Conservation (phyloP, 495 filamentous ascomycete genomes). For the Amorphotheca resinae region DNA sequence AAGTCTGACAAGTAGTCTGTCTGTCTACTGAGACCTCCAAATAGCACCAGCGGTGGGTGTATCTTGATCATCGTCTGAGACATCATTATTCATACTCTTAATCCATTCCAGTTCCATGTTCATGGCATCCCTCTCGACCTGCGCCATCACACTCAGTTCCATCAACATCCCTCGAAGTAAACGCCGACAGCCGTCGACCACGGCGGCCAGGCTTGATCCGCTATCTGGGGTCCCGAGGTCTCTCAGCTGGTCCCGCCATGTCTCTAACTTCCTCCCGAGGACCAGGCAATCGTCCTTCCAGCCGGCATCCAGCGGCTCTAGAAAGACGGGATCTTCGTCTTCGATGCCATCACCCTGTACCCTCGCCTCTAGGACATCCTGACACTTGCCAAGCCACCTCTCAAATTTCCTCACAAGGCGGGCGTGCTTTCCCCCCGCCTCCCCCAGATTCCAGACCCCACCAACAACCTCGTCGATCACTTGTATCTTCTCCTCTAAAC, state of each 20-base stretch:
- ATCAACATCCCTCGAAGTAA: conserved; percentile 35
- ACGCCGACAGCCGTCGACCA: conserved; percentile 26
- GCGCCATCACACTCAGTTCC: conserved; percentile 35
- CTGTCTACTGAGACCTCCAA: conserved; percentile 13
- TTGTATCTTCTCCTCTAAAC: conserved; percentile 37
- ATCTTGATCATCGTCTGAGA: conserved; percentile 10
- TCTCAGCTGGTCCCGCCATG: conserved; percentile 27
- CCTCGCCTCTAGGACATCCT: conserved; percentile 27
- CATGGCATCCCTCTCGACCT: conserved; percentile 33
- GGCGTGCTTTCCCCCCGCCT: conserved; percentile 35
- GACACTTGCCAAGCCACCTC: conserved; percentile 33
- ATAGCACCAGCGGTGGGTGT: conserved; percentile 15
- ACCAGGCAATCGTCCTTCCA: conserved; percentile 34
- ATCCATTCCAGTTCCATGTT: conserved; percentile 36
- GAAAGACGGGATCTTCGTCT: conserved; percentile 23
- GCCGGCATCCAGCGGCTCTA: conserved; percentile 27
- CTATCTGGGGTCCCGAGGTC: conserved; percentile 20
- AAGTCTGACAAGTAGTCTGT: too few species aligned
- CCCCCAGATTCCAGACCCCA: conserved; percentile 37
- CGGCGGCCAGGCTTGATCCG: conserved; percentile 24
- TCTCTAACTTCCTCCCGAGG: conserved; percentile 29
- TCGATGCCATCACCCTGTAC: conserved; percentile 18
- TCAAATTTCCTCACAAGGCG: conserved; percentile 37
- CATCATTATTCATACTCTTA: conserved; percentile 27
- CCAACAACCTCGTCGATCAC: conserved; percentile 36